phyloP scores from a whole-genome alignment of 2,329 filamentous ascomycete species.

The Exophiala aquamarina region DNA sequence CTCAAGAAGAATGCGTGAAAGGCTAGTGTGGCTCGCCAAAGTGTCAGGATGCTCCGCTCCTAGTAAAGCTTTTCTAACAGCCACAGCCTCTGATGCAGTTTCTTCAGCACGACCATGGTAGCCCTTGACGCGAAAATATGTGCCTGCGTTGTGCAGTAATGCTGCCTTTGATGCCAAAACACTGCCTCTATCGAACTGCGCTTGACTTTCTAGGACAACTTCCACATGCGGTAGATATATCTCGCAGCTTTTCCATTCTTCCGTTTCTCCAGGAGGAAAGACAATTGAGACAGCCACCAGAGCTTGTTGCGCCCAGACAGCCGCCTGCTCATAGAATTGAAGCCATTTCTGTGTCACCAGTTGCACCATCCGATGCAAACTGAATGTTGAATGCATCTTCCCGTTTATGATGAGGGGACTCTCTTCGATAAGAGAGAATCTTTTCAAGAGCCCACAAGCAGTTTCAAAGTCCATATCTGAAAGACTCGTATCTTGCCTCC shows the following conservation, averaged over 20 bases:
- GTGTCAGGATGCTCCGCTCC: constrained; percentile 6
- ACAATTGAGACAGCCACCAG: constrained; percentile 7
- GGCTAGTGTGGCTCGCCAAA: constrained; percentile 18
- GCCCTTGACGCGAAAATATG: constrained; percentile 13
- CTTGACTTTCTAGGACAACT: neutral
- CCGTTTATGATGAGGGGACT: constrained; percentile 26
- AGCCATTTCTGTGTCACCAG: constrained; percentile 11
- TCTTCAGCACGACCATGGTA: constrained; percentile 19
- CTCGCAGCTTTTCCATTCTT: constrained; percentile 8
- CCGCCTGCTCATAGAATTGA: neutral
- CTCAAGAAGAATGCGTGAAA: constrained; percentile 29
- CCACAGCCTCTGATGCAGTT: constrained; percentile 11
- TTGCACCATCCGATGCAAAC: constrained; percentile 27
- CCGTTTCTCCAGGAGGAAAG: constrained; percentile 7
- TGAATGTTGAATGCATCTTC: constrained; percentile 25
- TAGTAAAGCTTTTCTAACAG: constrained; percentile 15
- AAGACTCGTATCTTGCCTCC: neutral
- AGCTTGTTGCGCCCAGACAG: constrained; percentile 3
- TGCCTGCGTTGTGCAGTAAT: constrained; percentile 1
- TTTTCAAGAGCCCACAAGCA: neutral
- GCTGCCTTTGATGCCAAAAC: constrained; percentile 1
- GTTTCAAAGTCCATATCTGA: neutral
- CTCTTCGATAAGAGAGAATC: constrained; percentile 7
- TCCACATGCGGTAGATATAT: constrained; percentile 4
- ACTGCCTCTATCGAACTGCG: neutral